Conservation (phyloP, 2,329 filamentous ascomycete genomes). For the Sphaerulina musiva region DNA sequence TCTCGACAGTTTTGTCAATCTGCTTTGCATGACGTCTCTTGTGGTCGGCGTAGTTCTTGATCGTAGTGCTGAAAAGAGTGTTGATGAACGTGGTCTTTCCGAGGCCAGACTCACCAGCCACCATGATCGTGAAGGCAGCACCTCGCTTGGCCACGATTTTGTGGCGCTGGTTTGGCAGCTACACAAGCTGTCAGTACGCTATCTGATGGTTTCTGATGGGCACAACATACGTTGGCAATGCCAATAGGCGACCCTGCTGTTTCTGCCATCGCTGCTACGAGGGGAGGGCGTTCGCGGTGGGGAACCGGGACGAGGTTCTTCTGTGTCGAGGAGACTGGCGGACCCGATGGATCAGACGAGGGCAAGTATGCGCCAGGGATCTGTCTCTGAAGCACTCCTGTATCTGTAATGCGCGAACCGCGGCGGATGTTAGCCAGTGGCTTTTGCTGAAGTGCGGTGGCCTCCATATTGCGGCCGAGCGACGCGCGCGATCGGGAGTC, state of each 20-base stretch:
- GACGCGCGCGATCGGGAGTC: slow-evolving; percentile 3
- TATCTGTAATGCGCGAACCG: slow-evolving; percentile 1
- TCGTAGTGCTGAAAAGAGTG: slow-evolving; percentile 98
- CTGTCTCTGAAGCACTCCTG: slow-evolving; percentile 5
- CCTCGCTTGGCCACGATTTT: slow-evolving; percentile 76
- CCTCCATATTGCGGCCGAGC: not conserved
- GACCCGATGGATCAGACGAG: slow-evolving; percentile 1
- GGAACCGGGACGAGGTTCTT: slow-evolving; percentile 9
- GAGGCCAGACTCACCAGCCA: slow-evolving; percentile 95
- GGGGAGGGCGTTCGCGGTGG: slow-evolving; percentile 4
- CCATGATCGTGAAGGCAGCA: slow-evolving; percentile 99
- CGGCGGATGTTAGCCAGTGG: slow-evolving; percentile 8
- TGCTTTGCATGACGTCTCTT: slow-evolving; percentile 99
- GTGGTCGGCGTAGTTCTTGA: slow-evolving; percentile 99
- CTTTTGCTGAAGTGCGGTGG: slow-evolving; percentile 2
- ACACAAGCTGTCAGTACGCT: slow-evolving; percentile 33
- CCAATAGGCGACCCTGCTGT: slow-evolving; percentile 58
- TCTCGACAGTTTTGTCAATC: slow-evolving; percentile 99
- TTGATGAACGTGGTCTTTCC: slow-evolving; percentile 99
- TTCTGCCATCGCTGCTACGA: slow-evolving; percentile 50
- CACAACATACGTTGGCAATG: slow-evolving; percentile 63
- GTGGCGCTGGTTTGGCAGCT: slow-evolving; percentile 66
- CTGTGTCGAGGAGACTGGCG: slow-evolving; percentile 1
- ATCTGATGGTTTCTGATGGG: not conserved
- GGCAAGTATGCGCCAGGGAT: slow-evolving; percentile 11